Conservation (phyloP, 805 yeast genomes). For the Pichia deserticola region DNA sequence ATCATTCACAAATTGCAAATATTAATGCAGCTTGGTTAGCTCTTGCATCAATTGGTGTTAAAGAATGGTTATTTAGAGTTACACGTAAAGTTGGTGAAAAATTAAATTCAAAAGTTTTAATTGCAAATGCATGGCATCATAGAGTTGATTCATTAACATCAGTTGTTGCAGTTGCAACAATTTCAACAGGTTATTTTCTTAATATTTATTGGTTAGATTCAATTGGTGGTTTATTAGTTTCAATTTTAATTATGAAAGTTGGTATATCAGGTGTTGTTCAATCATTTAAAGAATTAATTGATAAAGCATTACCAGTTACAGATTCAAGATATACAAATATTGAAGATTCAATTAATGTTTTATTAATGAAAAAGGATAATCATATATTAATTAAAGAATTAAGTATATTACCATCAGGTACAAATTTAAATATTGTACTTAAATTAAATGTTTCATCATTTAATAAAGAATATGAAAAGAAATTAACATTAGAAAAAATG, state of each 20-base stretch:
- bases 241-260: conserved; percentile 73
- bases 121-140: conserved; percentile 99
- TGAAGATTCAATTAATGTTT: conserved; percentile 29
- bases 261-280: conserved; percentile 68
- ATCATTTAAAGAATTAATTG: conserved; percentile 72
- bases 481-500: conserved; percentile 28
- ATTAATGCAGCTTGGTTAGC: conserved; percentile 97
- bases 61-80: conserved; percentile 81
- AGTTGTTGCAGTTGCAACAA: conserved; percentile 80
- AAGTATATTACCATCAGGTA: conserved; percentile 46
- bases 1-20: conserved; percentile 28
- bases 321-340: conserved; percentile 43
- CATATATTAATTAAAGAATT: conserved; percentile 31
- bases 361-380: conserved; percentile 27
- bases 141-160: conserved; percentile 92
- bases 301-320: conserved; percentile 49
- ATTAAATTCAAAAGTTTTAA: conserved; percentile 78
- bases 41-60: conserved; percentile 74
- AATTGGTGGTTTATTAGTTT: conserved; percentile 83
- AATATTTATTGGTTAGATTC: conserved; percentile 83
- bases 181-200: conserved; percentile 74
- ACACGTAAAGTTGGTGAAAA: conserved; percentile 74
- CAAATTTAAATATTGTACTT: conserved; percentile 38
- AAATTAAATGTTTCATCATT: conserved; percentile 25
- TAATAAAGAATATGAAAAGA: conserved; percentile 24